Percentiles rank a stretch among this genome's conserved stretches.
Conservation (phyloP, 2,329 filamentous ascomycete genomes). For the Colletotrichum sojae region DNA sequence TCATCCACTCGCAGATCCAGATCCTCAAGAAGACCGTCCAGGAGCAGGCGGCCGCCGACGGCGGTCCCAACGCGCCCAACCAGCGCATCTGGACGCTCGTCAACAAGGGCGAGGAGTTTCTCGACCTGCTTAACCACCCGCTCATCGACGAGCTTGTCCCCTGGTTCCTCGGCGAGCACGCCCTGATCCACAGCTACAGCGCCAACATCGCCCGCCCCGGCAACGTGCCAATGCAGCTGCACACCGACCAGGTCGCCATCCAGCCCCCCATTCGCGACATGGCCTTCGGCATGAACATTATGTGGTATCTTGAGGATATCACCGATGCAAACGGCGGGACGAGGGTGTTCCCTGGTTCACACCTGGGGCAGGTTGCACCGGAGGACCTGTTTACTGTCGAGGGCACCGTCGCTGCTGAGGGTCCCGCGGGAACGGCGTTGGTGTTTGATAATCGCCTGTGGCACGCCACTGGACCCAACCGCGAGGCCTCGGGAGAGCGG, state of each 20-base stretch:
- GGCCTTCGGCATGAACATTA: slow-evolving; percentile 22
- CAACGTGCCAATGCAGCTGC: slow-evolving; percentile 20
- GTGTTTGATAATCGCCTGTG: slow-evolving; percentile 13
- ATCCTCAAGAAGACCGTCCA: slow-evolving; percentile 20
- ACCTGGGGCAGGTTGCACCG: slow-evolving; percentile 4
- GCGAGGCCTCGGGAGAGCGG: slow-evolving; percentile 13
- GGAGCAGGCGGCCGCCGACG: slow-evolving; percentile 12
- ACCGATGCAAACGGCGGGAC: slow-evolving; percentile 20
- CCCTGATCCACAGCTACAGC: slow-evolving; percentile 30
- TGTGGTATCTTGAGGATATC: slow-evolving; percentile 23
- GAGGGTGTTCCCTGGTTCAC: slow-evolving; percentile 9
- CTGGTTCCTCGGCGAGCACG: slow-evolving; percentile 25
- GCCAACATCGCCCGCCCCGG: slow-evolving; percentile 29
- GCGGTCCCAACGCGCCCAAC: slow-evolving; percentile 9
- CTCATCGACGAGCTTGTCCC: slow-evolving; percentile 28
- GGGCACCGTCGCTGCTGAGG: slow-evolving; percentile 11
- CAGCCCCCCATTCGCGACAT: slow-evolving; percentile 25
- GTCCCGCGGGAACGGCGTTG: background rate
- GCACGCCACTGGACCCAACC: slow-evolving; percentile 23
- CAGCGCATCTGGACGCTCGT: slow-evolving; percentile 27
- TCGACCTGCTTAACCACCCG: slow-evolving; percentile 27
- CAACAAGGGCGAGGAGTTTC: slow-evolving; percentile 30
- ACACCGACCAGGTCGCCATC: slow-evolving; percentile 31
- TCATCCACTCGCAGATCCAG: slow-evolving; percentile 9
- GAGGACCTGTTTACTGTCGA: slow-evolving; percentile 24